Percentiles rank a stretch among this genome's conserved stretches.
These are phyloP conservation scores for Pyracantha coccinea DNA, from an alignment of 331 rosid species.

Conservation along the genomic window DNA sequence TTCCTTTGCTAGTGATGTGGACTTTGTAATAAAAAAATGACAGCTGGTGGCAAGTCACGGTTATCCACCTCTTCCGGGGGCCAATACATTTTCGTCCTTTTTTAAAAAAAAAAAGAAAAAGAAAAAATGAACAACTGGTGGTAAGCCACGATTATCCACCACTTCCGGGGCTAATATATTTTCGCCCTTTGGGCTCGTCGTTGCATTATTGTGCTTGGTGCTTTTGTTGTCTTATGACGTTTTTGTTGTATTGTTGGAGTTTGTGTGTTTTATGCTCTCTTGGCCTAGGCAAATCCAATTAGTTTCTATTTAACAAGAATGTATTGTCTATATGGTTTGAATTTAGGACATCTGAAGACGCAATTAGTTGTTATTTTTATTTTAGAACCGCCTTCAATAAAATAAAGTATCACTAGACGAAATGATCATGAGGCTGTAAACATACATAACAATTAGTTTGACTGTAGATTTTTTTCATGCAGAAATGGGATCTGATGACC, in stretches of 20 bases:
- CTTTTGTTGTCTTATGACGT: not conserved
- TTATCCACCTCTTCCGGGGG: fast-evolving
- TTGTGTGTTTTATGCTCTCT: not conserved
- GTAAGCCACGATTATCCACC: too few relatives aligned
- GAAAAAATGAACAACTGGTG: too few relatives aligned
- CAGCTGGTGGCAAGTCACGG: fast-evolving
- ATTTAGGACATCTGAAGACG: not conserved
- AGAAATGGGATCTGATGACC: conserved; percentile 34
- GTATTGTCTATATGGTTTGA: too few relatives aligned
- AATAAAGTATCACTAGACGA: too few relatives aligned
- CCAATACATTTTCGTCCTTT: too few relatives aligned
- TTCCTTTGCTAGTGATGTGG: not conserved
- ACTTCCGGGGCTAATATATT: too few relatives aligned
- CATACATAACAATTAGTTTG: not conserved
- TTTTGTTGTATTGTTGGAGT: not conserved
- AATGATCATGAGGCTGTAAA: not conserved
- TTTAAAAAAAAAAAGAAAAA: too few relatives aligned
- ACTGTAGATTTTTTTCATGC: not conserved
- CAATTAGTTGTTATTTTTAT: not conserved
- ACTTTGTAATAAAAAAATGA: too few relatives aligned
- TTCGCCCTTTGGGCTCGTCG: not conserved
- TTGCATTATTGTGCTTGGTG: not conserved
- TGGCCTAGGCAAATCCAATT: too few relatives aligned
- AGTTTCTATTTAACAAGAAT: too few relatives aligned
- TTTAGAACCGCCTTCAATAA: not conserved